Conservation (phyloP, 257 asterid species). For the Catharanthus roseus region DNA sequence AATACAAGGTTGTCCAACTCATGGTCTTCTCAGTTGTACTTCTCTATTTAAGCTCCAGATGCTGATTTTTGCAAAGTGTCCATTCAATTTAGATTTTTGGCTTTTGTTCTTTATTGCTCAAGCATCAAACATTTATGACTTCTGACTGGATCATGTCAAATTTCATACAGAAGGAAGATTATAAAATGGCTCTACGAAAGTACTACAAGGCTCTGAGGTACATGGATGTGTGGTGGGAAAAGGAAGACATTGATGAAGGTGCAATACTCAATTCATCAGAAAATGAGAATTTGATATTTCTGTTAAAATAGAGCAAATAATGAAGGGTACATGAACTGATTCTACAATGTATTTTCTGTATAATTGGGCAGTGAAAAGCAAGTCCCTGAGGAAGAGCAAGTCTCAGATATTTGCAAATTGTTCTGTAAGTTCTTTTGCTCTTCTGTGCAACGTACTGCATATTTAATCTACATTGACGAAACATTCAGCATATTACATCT, state of each 20-base stretch:
- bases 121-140: neutral
- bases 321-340: neutral
- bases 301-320: neutral
- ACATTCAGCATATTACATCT: neutral
- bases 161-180: slow-evolving; percentile 78
- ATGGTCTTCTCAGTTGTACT: neutral
- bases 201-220: slow-evolving; percentile 92
- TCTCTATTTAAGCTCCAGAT: neutral
- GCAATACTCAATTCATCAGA: neutral
- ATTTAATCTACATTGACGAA: neutral
- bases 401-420: slow-evolving; percentile 87
- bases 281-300: neutral
- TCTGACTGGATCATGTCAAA: slow-evolving; percentile 1
- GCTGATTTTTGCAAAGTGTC: neutral
- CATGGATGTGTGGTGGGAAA: slow-evolving; percentile 93
- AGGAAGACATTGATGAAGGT: slow-evolving; percentile 93
- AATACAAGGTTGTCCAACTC: slow-evolving; percentile 57
- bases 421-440: slow-evolving; percentile 56
- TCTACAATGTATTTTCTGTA: slow-evolving; percentile 11
- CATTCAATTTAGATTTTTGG: neutral
- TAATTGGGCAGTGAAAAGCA: slow-evolving; percentile 29
- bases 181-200: slow-evolving; percentile 92
- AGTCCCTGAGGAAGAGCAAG: slow-evolving; percentile 62
- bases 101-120: neutral
- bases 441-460: neutral